phyloP scores from a whole-genome alignment of 768 basidiomycete genomes.

The Dentipellis sp. region DNA sequence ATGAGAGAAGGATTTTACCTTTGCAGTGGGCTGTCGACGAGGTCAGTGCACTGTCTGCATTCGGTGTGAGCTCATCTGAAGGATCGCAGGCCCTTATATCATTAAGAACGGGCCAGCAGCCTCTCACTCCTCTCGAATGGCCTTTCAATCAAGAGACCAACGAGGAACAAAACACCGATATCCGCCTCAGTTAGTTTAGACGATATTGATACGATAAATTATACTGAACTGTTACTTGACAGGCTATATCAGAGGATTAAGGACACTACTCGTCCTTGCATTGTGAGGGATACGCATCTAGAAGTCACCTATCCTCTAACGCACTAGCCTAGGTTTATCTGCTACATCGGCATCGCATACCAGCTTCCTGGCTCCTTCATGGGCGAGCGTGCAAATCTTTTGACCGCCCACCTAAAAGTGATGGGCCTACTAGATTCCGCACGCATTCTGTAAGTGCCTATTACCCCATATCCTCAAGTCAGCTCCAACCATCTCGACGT shows the following conservation, averaged over 20 bases:
- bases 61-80: not conserved
- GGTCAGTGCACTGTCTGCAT: constrained; percentile 25
- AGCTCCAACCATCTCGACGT: not conserved
- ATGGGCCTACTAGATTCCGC: constrained; percentile 74
- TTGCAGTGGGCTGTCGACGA: constrained; percentile 72
- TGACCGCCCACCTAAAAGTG: constrained; percentile 68
- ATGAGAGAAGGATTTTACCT: constrained; percentile 58
- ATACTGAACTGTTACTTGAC: not conserved
- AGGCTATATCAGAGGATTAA: constrained; percentile 58
- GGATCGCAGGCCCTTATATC: constrained; percentile 58
- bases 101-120: constrained; percentile 45
- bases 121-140: constrained; percentile 61
- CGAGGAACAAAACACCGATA: constrained; percentile 42
- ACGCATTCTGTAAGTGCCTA: constrained; percentile 41
- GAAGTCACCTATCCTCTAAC: constrained; percentile 26
- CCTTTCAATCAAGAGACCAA: constrained; percentile 64
- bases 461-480: not conserved
- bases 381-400: constrained; percentile 50
- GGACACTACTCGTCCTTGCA: constrained; percentile 55
- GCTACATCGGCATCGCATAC: constrained; percentile 66
- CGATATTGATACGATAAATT: not conserved
- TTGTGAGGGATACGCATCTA: constrained; percentile 18
- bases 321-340: constrained; percentile 41
- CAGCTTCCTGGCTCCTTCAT: constrained; percentile 68
- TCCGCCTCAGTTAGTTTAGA: constrained; percentile 43